These are phyloP conservation scores for Verbascum thapsus DNA, from an alignment of 257 asterid genomes.

Conservation along the genomic window DNA sequence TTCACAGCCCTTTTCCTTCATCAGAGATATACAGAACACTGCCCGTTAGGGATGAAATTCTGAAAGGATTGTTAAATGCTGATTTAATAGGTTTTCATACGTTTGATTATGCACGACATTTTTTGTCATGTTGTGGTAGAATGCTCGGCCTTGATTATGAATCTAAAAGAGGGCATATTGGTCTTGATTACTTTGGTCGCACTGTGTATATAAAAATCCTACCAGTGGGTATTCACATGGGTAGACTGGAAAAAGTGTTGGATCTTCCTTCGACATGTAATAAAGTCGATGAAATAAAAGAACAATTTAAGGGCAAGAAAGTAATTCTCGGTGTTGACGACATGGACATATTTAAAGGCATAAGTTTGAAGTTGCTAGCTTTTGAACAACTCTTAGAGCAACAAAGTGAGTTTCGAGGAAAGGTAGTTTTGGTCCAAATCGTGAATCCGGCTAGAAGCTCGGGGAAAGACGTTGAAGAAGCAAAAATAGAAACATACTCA, in stretches of 20 bases:
- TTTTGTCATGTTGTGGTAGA: constrained; percentile 72
- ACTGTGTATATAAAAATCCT: constrained; percentile 72
- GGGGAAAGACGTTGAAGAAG: constrained; percentile 76
- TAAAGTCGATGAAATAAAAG: constrained; percentile 52
- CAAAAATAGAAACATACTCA: constrained; percentile 57
- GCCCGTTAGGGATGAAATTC: constrained; percentile 71
- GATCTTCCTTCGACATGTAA: constrained; percentile 51
- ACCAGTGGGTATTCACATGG: constrained; percentile 83
- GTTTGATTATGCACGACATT: constrained; percentile 81
- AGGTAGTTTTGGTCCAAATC: constrained; percentile 64
- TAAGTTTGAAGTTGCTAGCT: constrained; percentile 67
- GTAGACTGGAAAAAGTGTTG: constrained; percentile 59
- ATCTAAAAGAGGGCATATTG: constrained; percentile 79
- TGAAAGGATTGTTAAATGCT: constrained; percentile 64
- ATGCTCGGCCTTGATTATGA: constrained; percentile 77
- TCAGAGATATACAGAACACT: constrained; percentile 77
- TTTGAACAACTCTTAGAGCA: constrained; percentile 62
- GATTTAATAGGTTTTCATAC: constrained; percentile 83
- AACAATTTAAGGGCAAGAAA: constrained; percentile 55
- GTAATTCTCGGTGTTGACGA: constrained; percentile 75
- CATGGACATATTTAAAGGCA: constrained; percentile 85
- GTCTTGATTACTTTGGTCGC: constrained; percentile 77
- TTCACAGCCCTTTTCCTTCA: constrained; percentile 85
- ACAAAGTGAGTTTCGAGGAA: constrained; percentile 42
- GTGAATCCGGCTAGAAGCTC: constrained; percentile 79